Conservation (phyloP, 2,329 filamentous ascomycete species). For the Fusarium sp. region DNA sequence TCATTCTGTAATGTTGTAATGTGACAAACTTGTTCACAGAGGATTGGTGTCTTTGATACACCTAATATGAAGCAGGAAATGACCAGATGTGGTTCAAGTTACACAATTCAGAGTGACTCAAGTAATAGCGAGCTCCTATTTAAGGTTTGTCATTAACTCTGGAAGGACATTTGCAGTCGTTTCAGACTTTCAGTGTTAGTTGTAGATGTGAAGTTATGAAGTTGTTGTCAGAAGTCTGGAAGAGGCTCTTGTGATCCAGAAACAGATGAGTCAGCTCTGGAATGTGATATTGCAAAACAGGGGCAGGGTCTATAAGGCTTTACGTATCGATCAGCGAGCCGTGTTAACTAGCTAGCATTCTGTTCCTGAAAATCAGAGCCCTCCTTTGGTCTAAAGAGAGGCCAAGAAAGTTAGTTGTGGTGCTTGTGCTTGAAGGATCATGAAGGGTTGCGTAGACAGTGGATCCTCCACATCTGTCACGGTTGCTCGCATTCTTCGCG, state of each 20-base stretch:
- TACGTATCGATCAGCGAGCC: constrained; percentile 3
- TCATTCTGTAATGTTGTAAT: not conserved
- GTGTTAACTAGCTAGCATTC: constrained; percentile 3
- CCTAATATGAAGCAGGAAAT: not conserved
- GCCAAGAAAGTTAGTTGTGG: constrained; percentile 10
- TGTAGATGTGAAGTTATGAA: not conserved
- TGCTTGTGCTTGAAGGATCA: constrained; percentile 9
- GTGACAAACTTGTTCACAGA: not conserved
- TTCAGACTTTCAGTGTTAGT: not conserved
- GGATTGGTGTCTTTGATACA: not conserved
- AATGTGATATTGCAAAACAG: constrained; percentile 12
- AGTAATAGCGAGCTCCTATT: not conserved
- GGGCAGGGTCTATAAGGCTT: not conserved
- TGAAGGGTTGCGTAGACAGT: constrained; percentile 30
- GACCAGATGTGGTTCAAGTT: not conserved
- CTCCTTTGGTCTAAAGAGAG: not conserved
- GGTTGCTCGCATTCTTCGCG: constrained; percentile 34
- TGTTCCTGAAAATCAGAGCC: constrained; percentile 23
- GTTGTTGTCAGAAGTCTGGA: constrained; percentile 1
- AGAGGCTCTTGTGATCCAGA: not conserved
- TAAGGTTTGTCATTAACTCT: not conserved
- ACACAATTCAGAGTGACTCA: not conserved
- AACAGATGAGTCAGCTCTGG: constrained; percentile 15
- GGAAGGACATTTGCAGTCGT: not conserved
- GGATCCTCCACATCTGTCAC: constrained; percentile 27